phyloP scores from a whole-genome alignment of 208 protist genomes.

The Acanthamoeba triangularis region DNA sequence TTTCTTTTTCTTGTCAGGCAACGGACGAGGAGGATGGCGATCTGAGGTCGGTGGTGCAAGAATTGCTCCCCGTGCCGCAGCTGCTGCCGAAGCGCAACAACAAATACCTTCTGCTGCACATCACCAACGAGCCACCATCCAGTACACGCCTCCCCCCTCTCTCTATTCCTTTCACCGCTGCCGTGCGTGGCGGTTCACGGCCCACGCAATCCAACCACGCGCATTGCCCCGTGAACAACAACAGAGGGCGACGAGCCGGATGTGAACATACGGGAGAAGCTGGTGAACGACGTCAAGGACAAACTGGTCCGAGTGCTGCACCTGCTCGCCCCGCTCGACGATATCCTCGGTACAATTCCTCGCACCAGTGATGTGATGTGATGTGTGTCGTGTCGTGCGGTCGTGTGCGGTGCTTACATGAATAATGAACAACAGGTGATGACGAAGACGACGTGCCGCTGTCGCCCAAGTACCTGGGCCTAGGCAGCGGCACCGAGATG shows the following conservation, averaged over 20 bases:
- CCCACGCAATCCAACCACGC: neutral
- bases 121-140: conserved; percentile 33
- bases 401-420: neutral
- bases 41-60: neutral
- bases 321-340: conserved; percentile 55
- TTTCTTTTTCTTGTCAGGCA: neutral
- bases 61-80: conserved; percentile 46
- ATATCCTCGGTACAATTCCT: conserved; percentile 6
- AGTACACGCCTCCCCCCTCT: neutral
- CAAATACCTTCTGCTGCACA: conserved; percentile 57
- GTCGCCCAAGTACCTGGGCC: conserved; percentile 40
- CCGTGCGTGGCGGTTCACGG: neutral
- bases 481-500: neutral
- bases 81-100: conserved; percentile 55
- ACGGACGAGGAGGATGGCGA: conserved; percentile 35
- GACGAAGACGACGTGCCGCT: conserved; percentile 61
- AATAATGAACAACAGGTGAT: neutral
- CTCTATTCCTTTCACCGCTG: neutral
- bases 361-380: neutral
- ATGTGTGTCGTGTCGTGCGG: neutral
- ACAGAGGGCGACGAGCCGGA: conserved; percentile 31
- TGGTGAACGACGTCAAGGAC: conserved; percentile 67
- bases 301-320: conserved; percentile 48
- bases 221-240: neutral
- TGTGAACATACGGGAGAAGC: conserved; percentile 13